Evolutionary conservation across 148 eudicot species (phyloP).

Genomic region (Mesembryanthemum crystallinum): DNA sequence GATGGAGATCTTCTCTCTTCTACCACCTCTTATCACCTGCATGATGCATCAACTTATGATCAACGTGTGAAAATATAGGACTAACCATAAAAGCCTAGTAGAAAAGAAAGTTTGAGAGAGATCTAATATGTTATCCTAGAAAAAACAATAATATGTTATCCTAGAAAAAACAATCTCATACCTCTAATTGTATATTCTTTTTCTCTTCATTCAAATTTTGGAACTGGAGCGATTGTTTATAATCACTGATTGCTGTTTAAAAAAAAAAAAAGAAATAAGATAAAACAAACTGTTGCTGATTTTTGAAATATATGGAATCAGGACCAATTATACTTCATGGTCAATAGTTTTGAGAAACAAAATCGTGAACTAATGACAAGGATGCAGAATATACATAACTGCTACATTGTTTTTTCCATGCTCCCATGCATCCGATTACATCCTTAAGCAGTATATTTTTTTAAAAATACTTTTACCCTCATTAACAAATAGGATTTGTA

Average conservation of each 20-base stretch:
- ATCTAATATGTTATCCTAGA: slow-evolving; percentile 1
- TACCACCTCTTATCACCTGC: slow-evolving; percentile 84
- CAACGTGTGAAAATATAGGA: background rate
- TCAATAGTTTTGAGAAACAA: background rate
- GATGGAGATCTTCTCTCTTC: slow-evolving; percentile 82
- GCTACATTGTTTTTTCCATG: no score
- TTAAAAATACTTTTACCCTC: no score
- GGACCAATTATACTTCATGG: background rate
- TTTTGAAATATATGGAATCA: background rate
- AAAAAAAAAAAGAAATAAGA: background rate
- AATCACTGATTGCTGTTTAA: slow-evolving; percentile 70
- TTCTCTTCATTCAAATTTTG: slow-evolving; percentile 83
- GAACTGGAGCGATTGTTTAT: slow-evolving; percentile 88
- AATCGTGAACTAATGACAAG: background rate
- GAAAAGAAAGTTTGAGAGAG: background rate
- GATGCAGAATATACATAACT: background rate
- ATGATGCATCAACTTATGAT: slow-evolving; percentile 22
- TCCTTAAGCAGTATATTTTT: no score
- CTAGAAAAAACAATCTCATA: slow-evolving; percentile 21
- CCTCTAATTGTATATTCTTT: slow-evolving; percentile 81
- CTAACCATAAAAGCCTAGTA: background rate
- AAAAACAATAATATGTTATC: slow-evolving; percentile 7
- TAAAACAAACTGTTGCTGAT: background rate
- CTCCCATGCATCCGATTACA: no score
- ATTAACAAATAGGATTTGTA: no score